These are phyloP conservation scores for Fusarium sp. DNA, from an alignment of 2,329 filamentous ascomycete species.

Conservation along the genomic window DNA sequence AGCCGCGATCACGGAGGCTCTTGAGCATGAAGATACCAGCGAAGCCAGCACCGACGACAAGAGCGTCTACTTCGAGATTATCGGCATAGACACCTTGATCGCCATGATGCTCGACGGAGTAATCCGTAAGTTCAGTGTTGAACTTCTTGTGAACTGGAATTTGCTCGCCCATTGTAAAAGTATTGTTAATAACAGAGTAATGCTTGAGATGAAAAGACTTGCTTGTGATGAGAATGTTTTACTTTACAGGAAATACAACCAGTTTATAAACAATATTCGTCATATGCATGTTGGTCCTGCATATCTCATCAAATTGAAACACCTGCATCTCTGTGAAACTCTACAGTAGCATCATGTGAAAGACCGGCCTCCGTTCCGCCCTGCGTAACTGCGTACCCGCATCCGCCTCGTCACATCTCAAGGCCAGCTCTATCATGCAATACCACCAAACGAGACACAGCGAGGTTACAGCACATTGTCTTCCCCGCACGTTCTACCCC, in stretches of 20 bases:
- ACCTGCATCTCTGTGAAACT: background rate
- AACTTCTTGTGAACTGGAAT: conserved; percentile 48
- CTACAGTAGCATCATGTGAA: background rate
- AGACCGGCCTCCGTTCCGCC: conserved; percentile 12
- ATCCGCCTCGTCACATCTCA: background rate
- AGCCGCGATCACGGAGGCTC: conserved; percentile 59
- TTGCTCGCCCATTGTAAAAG: conserved; percentile 30
- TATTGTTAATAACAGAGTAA: background rate
- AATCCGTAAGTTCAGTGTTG: conserved; percentile 54
- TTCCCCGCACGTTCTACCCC: background rate
- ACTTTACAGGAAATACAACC: background rate
- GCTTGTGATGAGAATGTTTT: background rate
- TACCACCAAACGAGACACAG: background rate
- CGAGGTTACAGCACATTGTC: background rate
- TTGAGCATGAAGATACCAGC: conserved; percentile 63
- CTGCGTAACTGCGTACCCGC: background rate
- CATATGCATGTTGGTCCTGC: background rate
- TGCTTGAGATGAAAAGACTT: background rate
- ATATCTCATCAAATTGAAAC: background rate
- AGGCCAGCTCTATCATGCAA: background rate
- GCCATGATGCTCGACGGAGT: conserved; percentile 44
- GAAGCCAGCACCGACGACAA: conserved; percentile 59
- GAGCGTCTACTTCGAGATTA: conserved; percentile 55
- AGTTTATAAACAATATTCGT: background rate
- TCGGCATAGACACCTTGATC: conserved; percentile 54